These are phyloP conservation scores for Mycena albidolilacea DNA, from an alignment of 768 basidiomycete genomes.

Conservation along the genomic window DNA sequence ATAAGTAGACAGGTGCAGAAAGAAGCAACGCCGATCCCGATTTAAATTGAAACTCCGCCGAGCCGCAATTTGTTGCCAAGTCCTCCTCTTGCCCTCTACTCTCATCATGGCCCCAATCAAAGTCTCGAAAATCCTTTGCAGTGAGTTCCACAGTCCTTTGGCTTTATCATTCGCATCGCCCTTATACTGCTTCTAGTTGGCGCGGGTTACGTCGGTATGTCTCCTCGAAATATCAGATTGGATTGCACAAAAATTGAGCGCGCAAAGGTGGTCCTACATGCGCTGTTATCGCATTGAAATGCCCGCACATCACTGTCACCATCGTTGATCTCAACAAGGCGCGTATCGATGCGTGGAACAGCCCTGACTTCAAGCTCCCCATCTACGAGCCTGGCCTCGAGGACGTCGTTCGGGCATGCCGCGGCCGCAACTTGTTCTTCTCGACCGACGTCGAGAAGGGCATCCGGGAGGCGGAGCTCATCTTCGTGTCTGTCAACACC, in stretches of 20 bases:
- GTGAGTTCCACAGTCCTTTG: conserved; percentile 57
- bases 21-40: neutral
- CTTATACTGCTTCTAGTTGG: conserved; percentile 66
- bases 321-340: conserved; percentile 98
- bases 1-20: too few species aligned
- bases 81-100: conserved; percentile 22
- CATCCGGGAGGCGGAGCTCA: conserved; percentile 95
- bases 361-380: conserved; percentile 84
- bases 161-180: neutral
- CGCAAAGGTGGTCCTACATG: conserved; percentile 91
- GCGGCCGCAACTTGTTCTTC: conserved; percentile 98
- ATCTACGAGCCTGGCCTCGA: conserved; percentile 99
- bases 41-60: conserved; percentile 18
- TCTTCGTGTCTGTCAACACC: conserved; percentile 99
- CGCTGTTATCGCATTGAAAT: conserved; percentile 94
- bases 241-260: conserved; percentile 14
- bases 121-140: conserved; percentile 82
- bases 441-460: conserved; percentile 94
- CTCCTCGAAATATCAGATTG: conserved; percentile 13
- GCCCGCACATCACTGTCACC: conserved; percentile 93
- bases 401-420: conserved; percentile 88
- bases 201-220: conserved; percentile 93
- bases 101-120: conserved; percentile 45
- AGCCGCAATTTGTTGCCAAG: neutral
- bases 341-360: conserved; percentile 98